Base-by-base conservation (phyloP, 441 rosid genomes). In the Aleurites moluccanus region DNA sequence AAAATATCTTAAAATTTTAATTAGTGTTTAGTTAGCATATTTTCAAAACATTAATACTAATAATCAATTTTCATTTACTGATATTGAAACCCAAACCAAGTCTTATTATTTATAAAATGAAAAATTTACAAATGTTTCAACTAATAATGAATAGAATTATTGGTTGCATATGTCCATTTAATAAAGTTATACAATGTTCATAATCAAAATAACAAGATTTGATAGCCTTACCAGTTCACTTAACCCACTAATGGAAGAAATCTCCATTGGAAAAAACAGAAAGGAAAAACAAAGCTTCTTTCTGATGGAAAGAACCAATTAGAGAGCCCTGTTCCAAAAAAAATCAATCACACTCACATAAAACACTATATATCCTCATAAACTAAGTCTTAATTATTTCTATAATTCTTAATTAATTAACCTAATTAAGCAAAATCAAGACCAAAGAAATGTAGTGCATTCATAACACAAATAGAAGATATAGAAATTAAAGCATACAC, bases 221-320 rank as follows among this genome's bases (percentile, higher is more conserved):
- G 15, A 23, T 6, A 57, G 62, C 4, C 4, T 23, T 14, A 57
- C 85, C 75, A 72, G 64, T 70, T 81, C 84, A 69, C 67, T 59
- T 56, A 80, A 70, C 68, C 75, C 82, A 60, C 76, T 62, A 16
- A 72, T 60, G 27, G 88, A 78, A 42, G 88, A 80, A 71, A 80
- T 81, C 81, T 85, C 85, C 85, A 79, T 79, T 14, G 75, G 73
- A 68, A 61, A 73, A 38, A 5, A 38, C n/a, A n/a, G n/a, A 30
- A 30, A 1, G 33, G 2, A 30, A 30, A 30, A 30, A 30, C 52
- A 40, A 40, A 16, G 18, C 73, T 74, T 76, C 64, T 78, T 62
- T 62, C 64, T 62, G 61, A 52, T 52, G 1, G 27, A 23, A 18
- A 25, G 3, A 40, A 70, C 28, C 16, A 3, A 42, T 11, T 40